Conservation (phyloP, 2,329 filamentous ascomycete species). For the Arthrobotrys musiformis region DNA sequence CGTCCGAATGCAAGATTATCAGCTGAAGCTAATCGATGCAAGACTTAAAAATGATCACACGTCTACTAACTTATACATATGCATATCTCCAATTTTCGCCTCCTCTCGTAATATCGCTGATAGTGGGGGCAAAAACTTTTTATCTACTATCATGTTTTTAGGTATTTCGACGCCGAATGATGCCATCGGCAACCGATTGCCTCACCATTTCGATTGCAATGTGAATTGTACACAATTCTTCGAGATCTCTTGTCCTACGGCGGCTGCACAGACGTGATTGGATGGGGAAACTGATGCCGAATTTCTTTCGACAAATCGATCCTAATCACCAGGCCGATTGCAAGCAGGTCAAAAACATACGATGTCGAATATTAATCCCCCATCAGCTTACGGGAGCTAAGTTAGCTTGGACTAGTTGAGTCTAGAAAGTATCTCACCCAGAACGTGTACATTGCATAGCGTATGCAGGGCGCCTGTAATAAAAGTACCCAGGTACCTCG, state of each 20-base stretch:
- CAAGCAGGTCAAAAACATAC: no score
- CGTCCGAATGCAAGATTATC: slow-evolving; percentile 21
- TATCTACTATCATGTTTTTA: not conserved
- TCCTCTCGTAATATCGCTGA: slow-evolving; percentile 12
- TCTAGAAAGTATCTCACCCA: slow-evolving; percentile 1
- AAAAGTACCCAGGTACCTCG: slow-evolving; percentile 29
- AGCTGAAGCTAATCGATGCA: slow-evolving; percentile 27
- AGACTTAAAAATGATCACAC: slow-evolving; percentile 6
- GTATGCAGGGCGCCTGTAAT: slow-evolving; percentile 31
- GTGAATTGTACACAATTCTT: not conserved
- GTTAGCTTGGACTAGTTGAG: slow-evolving; percentile 20
- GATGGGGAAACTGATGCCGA: slow-evolving; percentile 16
- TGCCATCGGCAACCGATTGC: slow-evolving; percentile 27
- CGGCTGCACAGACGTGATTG: slow-evolving; percentile 22
- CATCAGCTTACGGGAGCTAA: slow-evolving; percentile 39
- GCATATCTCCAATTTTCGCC: slow-evolving; percentile 13
- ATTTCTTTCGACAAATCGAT: not conserved
- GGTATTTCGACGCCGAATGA: slow-evolving; percentile 40
- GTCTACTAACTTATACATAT: no score
- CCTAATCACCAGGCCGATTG: not conserved
- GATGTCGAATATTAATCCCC: not conserved
- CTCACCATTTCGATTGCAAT: slow-evolving; percentile 10
- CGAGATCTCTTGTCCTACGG: slow-evolving; percentile 2
- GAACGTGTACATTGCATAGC: slow-evolving; percentile 36
- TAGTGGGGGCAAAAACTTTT: not conserved